Percentiles rank a stretch among this genome's conserved stretches.
These are phyloP conservation scores for Mucuna pruriens DNA, from an alignment of 306 rosid species.

Conservation along the genomic window DNA sequence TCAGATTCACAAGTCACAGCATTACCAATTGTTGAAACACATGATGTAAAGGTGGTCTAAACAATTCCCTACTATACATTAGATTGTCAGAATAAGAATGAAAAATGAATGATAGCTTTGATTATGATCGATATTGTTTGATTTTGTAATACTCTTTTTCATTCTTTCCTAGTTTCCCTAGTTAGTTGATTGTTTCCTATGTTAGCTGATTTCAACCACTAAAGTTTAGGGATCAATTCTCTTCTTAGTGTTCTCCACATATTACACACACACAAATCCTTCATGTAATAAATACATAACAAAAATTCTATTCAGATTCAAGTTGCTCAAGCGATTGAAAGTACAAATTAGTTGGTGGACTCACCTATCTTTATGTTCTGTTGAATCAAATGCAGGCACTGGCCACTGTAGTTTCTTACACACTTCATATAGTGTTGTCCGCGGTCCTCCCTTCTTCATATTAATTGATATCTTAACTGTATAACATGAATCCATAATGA, in stretches of 20 bases:
- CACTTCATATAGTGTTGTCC: conserved; percentile 59
- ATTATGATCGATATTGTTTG: background rate
- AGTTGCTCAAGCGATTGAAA: background rate
- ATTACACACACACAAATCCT: background rate
- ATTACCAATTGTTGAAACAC: background rate
- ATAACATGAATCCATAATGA: conserved; percentile 29
- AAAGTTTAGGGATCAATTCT: background rate
- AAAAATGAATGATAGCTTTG: background rate
- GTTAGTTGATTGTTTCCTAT: background rate
- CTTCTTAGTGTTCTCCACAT: background rate
- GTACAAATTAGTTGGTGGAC: conserved; percentile 7
- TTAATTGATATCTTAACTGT: conserved; percentile 62
- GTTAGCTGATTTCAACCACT: background rate
- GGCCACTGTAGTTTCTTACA: conserved; percentile 87
- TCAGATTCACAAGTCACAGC: background rate
- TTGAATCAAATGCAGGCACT: conserved; percentile 63
- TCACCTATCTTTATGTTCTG: conserved; percentile 73
- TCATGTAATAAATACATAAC: background rate
- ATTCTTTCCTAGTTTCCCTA: background rate
- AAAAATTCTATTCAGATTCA: background rate
- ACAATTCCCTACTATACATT: background rate
- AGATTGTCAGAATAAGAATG: background rate
- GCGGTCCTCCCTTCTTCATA: conserved; percentile 91
- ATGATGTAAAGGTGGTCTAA: background rate
- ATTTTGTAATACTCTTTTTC: background rate